Percentiles rank a stretch among this genome's conserved stretches.
Conservation (phyloP, 2,329 filamentous ascomycete species). For the Tolypocladium paradoxum region DNA sequence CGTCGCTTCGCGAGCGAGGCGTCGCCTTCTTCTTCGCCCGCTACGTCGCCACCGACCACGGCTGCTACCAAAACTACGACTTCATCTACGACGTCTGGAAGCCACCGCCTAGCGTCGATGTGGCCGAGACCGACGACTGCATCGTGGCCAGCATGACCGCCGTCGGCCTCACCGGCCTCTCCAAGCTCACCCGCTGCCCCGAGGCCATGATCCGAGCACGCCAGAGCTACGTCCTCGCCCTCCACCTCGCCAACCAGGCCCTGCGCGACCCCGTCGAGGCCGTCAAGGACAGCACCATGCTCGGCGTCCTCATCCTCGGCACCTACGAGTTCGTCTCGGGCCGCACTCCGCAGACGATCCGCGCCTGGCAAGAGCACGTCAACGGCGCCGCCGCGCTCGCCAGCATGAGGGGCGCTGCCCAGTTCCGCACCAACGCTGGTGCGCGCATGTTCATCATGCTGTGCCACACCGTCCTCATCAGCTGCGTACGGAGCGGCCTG, state of each 20-base stretch:
- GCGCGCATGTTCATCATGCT: constrained; percentile 44
- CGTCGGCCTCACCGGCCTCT: constrained; percentile 41
- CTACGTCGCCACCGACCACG: constrained; percentile 35
- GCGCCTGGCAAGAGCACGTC: constrained; percentile 42
- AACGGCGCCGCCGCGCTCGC: constrained; percentile 41
- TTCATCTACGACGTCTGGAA: constrained; percentile 43
- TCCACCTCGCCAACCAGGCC: constrained; percentile 38
- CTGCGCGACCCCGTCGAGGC: constrained; percentile 32
- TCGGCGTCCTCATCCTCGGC: constrained; percentile 40
- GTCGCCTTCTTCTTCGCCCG: constrained; percentile 40
- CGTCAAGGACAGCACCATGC: constrained; percentile 40
- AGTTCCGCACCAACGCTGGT: constrained; percentile 34
- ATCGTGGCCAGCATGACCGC: constrained; percentile 42
- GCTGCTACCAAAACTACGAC: constrained; percentile 39
- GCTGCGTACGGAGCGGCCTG: constrained; percentile 37
- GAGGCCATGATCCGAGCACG: constrained; percentile 35
- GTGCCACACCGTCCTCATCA: constrained; percentile 38
- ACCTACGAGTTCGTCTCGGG: constrained; percentile 45
- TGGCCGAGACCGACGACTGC: constrained; percentile 26
- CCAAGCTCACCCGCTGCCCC: constrained; percentile 30
- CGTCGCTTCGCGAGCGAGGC: constrained; percentile 30
- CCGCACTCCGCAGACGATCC: constrained; percentile 31
- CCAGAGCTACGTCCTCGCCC: constrained; percentile 39
- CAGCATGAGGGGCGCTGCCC: constrained; percentile 34
- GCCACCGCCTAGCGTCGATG: constrained; percentile 22